Evolutionary conservation across 805 yeast species (phyloP).

Genomic region (Barnettozyma vustinii): DNA sequence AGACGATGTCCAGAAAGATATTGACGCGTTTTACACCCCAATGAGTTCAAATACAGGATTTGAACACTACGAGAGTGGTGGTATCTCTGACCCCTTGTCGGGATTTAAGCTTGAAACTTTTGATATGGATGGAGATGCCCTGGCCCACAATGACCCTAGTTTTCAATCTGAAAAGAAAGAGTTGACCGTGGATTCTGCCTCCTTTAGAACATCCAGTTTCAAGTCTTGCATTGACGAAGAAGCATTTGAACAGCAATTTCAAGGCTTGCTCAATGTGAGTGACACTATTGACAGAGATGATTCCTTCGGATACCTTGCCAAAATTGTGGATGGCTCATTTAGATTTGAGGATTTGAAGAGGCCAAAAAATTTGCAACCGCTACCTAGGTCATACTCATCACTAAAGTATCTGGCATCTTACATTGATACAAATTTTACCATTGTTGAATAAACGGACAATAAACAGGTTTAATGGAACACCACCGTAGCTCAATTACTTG

Average conservation of each 20-base stretch:
- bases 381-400: constrained; percentile 31
- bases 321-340: constrained; percentile 26
- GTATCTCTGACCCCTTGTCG: background rate
- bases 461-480: background rate
- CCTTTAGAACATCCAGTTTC: constrained; percentile 16
- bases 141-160: background rate
- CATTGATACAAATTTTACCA: constrained; percentile 24
- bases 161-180: background rate
- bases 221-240: constrained; percentile 19
- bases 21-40: constrained; percentile 22
- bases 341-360: constrained; percentile 8
- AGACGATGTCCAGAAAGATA: constrained; percentile 12
- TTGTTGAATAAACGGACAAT: background rate
- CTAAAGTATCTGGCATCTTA: constrained; percentile 31
- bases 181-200: background rate
- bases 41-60: constrained; percentile 15
- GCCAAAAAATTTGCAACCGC: constrained; percentile 14
- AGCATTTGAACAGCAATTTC: background rate
- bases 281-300: constrained; percentile 24
- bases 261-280: background rate
- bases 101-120: constrained; percentile 6
- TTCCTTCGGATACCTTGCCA: constrained; percentile 42
- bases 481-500: constrained; percentile 3
- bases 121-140: background rate
- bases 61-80: constrained; percentile 4